These are phyloP conservation scores for Thermothelomyces thermophilus DNA, from an alignment of 2,329 filamentous ascomycete species.

Conservation along the genomic window DNA sequence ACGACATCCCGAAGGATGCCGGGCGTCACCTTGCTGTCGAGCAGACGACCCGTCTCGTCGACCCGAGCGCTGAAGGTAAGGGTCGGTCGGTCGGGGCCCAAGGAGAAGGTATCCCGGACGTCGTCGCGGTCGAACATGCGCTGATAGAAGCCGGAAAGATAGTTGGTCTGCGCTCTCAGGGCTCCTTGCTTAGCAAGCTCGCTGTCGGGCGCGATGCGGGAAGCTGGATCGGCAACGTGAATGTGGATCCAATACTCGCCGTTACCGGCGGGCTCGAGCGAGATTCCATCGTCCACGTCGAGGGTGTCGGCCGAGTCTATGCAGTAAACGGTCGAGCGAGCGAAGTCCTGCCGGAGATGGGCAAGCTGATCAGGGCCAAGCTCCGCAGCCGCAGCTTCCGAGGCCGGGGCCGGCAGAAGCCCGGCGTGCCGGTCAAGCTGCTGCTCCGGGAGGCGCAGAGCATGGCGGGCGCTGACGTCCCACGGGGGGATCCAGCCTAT, in stretches of 20 bases:
- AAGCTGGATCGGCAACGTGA: constrained; percentile 73
- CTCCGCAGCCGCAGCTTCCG: constrained; percentile 12
- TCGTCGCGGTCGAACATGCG: constrained; percentile 52
- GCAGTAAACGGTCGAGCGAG: constrained; percentile 57
- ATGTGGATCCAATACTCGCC: constrained; percentile 67
- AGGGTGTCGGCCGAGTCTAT: constrained; percentile 61
- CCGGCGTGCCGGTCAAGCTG: constrained; percentile 38
- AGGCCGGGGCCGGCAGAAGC: constrained; percentile 30
- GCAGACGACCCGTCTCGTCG: constrained; percentile 44
- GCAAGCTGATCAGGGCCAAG: constrained; percentile 39
- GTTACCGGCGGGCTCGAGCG: constrained; percentile 53
- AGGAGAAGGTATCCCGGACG: constrained; percentile 47
- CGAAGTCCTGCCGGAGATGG: constrained; percentile 53
- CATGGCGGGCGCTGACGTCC: constrained; percentile 61
- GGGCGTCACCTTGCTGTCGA: constrained; percentile 49
- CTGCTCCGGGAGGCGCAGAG: constrained; percentile 46
- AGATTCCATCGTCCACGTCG: constrained; percentile 76
- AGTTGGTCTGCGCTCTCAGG: constrained; percentile 52
- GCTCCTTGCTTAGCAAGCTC: constrained; percentile 55
- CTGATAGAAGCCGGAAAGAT: constrained; percentile 50
- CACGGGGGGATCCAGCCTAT: constrained; percentile 64
- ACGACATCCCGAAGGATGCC: constrained; percentile 49
- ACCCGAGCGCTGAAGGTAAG: constrained; percentile 59
- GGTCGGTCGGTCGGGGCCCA: constrained; percentile 44
- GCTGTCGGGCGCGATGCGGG: constrained; percentile 55